phyloP scores from a whole-genome alignment of 495 filamentous ascomycete species.

The Apiosordaria backusii region DNA sequence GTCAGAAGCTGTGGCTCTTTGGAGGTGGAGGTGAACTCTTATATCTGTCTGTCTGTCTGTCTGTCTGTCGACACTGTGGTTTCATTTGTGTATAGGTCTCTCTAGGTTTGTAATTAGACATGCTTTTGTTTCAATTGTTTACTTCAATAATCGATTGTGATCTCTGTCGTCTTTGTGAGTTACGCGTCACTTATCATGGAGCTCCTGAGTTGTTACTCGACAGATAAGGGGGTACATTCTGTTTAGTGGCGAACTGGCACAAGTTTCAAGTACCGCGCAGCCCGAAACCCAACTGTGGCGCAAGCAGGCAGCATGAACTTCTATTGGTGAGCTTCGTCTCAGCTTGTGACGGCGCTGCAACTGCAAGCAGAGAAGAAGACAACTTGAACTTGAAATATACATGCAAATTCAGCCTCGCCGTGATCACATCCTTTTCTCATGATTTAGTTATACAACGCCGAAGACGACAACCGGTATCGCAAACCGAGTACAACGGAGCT shows the following conservation, averaged over 20 bases:
- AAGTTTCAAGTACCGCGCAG: neutral
- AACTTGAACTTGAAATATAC: constrained; percentile 8
- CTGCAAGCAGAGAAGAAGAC: constrained; percentile 4
- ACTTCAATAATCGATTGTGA: neutral
- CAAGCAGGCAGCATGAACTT: constrained; percentile 11
- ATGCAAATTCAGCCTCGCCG: constrained; percentile 8
- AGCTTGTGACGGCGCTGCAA: constrained; percentile 24
- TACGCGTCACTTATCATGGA: neutral
- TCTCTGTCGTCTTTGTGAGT: too few relatives aligned
- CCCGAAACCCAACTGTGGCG: constrained; percentile 13
- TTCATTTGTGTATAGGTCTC: neutral
- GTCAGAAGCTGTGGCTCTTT: neutral
- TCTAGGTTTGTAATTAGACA: neutral
- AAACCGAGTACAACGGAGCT: neutral
- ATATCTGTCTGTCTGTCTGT: neutral
- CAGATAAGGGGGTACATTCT: neutral
- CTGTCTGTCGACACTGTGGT: neutral
- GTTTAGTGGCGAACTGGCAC: neutral
- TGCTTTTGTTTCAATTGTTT: neutral
- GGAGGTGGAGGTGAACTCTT: neutral
- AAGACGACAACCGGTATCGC: neutral
- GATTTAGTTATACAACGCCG: neutral
- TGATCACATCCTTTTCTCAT: neutral
- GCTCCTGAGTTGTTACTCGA: neutral
- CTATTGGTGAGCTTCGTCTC: constrained; percentile 22